Percentiles rank a stretch among this genome's conserved stretches.
These are phyloP conservation scores for Effrenium voratum DNA, from an alignment of 73 alveolate species.

Conservation along the genomic window DNA sequence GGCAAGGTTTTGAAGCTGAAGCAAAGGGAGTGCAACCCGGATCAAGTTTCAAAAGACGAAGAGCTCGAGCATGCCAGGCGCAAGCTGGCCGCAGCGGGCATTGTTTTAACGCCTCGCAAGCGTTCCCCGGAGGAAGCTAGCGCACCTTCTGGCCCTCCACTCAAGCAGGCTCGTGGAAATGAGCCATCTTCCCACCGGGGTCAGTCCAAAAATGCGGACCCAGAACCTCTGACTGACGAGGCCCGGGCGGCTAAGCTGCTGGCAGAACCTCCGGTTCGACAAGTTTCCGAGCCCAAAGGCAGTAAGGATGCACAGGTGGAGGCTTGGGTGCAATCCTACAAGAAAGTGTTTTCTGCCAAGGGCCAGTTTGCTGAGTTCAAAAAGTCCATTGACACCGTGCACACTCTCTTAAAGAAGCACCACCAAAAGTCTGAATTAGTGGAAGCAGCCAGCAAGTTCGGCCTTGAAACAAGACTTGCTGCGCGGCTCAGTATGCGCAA, in stretches of 20 bases:
- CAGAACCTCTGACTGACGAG: too few relatives aligned
- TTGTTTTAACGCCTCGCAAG: neutral
- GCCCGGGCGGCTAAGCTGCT: too few relatives aligned
- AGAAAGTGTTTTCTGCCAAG: neutral
- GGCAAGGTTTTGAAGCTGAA: neutral
- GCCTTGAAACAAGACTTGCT: neutral
- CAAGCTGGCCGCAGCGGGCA: neutral
- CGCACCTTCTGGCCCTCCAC: too few relatives aligned
- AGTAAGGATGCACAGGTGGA: neutral
- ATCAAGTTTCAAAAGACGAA: too few relatives aligned
- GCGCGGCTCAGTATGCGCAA: neutral
- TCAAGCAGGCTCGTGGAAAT: too few relatives aligned
- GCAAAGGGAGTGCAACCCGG: neutral
- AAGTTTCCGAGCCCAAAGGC: too few relatives aligned
- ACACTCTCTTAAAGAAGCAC: neutral
- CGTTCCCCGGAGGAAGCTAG: too few relatives aligned
- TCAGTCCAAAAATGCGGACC: too few relatives aligned
- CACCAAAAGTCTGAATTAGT: neutral
- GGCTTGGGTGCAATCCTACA: neutral
- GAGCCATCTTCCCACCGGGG: too few relatives aligned
- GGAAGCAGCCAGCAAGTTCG: neutral
- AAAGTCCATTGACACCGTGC: neutral
- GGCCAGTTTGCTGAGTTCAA: slow-evolving; percentile 3
- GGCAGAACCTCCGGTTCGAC: too few relatives aligned
- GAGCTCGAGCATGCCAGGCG: neutral